Conservation (phyloP, 345 rosid genomes). For the Raphanus sativus region DNA sequence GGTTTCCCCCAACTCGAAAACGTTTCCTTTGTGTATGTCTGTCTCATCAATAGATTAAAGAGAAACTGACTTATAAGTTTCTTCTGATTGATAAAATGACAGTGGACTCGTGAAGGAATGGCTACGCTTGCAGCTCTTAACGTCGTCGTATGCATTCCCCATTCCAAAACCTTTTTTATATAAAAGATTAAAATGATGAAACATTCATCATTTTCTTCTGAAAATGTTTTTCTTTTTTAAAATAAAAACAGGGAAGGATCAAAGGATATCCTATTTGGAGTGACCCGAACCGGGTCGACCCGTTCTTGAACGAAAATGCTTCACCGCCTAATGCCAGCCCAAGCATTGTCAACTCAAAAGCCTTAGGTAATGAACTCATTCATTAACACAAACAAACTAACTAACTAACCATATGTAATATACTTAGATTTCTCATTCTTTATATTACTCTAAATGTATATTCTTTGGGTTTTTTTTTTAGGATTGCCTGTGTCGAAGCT, state of each 20-base stretch:
- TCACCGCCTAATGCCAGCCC: slow-evolving; percentile 85
- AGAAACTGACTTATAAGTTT: neutral
- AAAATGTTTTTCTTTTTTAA: neutral
- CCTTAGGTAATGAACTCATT: slow-evolving; percentile 52
- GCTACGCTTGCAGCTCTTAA: slow-evolving; percentile 92
- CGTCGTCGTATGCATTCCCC: slow-evolving; percentile 61
- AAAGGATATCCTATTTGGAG: slow-evolving; percentile 92
- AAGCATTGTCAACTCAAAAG: slow-evolving; percentile 87
- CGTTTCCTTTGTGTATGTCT: slow-evolving; percentile 6
- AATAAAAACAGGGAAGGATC: slow-evolving; percentile 61
- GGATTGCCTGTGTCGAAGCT: slow-evolving; percentile 87
- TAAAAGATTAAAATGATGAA: neutral
- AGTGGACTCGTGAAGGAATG: slow-evolving; percentile 99
- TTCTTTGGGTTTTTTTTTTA: slow-evolving; percentile 21
- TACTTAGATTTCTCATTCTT: too few relatives aligned
- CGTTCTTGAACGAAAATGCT: slow-evolving; percentile 73
- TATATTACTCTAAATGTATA: neutral
- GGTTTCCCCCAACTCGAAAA: too few relatives aligned
- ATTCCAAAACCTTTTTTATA: neutral
- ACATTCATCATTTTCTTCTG: neutral
- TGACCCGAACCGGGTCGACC: slow-evolving; percentile 71
- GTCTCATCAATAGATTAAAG: neutral
- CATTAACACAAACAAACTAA: neutral
- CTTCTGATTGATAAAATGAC: slow-evolving; percentile 1
- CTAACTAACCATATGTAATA: neutral